A percentile compares a stretch with the other conserved stretches of the same genome.
Conservation (phyloP, 2,329 filamentous ascomycete species). For the Nectriaceae sp. region DNA sequence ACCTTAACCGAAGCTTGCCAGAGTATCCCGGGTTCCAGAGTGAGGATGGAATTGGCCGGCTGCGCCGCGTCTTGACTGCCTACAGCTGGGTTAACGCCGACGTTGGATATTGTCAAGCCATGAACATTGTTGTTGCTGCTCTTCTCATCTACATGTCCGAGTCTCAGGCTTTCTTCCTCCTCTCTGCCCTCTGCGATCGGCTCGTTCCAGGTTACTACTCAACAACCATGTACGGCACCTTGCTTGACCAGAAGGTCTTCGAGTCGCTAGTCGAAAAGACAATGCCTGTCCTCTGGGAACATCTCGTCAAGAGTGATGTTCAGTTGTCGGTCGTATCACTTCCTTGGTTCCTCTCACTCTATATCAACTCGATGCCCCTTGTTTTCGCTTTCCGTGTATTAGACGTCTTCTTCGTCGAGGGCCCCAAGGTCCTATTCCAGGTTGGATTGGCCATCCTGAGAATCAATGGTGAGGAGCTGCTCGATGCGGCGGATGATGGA, state of each 20-base stretch:
- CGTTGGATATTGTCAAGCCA: conserved; percentile 97
- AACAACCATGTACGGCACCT: conserved; percentile 97
- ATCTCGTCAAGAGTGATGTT: conserved; percentile 94
- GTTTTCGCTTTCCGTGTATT: conserved; percentile 96
- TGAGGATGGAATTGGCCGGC: conserved; percentile 87
- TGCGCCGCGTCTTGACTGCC: conserved; percentile 88
- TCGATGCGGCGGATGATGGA: conserved; percentile 92
- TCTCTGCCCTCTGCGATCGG: conserved; percentile 89
- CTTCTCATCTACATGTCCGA: conserved; percentile 98
- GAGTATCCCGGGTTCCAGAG: conserved; percentile 98
- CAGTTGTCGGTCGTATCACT: conserved; percentile 96
- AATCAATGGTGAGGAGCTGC: conserved; percentile 93
- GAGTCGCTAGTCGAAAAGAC: conserved; percentile 98
- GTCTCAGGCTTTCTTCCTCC: conserved; percentile 89
- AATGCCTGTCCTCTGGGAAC: conserved; percentile 98
- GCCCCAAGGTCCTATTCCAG: conserved; percentile 95
- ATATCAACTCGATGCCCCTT: conserved; percentile 99
- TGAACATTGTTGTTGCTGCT: conserved; percentile 99
- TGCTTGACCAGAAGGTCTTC: conserved; percentile 96
- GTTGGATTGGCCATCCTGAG: conserved; percentile 94
- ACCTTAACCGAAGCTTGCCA: conserved; percentile 91
- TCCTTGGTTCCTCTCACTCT: conserved; percentile 96
- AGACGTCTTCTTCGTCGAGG: conserved; percentile 98
- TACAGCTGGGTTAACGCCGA: conserved; percentile 97
- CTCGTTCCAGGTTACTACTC: conserved; percentile 97